Conservation (phyloP, 2,329 filamentous ascomycete species). For the Epichloe gansuensis region DNA sequence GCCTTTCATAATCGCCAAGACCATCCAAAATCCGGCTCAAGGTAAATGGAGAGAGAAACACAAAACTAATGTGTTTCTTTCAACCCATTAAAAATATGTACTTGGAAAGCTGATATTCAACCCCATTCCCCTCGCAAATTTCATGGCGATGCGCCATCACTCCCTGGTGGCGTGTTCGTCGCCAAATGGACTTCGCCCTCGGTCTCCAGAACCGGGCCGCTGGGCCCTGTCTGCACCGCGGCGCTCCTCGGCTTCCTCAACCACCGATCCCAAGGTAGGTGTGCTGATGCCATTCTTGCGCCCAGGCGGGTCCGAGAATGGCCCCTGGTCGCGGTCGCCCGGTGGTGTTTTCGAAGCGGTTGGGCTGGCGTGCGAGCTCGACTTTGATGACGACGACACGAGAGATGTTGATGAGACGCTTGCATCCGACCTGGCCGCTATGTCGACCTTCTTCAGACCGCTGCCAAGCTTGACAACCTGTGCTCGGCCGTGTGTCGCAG, state of each 20-base stretch:
- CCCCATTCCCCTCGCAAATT: neutral
- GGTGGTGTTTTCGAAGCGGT: slow-evolving; percentile 37
- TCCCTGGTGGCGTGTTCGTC: slow-evolving; percentile 46
- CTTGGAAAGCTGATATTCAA: neutral
- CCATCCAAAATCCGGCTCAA: neutral
- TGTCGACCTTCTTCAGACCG: slow-evolving; percentile 32
- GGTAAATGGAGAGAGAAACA: neutral
- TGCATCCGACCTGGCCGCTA: slow-evolving; percentile 25
- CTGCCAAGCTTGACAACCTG: slow-evolving; percentile 48
- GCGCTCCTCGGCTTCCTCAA: slow-evolving; percentile 33
- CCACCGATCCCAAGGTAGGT: slow-evolving; percentile 40
- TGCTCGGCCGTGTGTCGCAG: slow-evolving; percentile 42
- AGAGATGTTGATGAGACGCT: slow-evolving; percentile 13
- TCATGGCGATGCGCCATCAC: slow-evolving; percentile 12
- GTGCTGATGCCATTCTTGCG: slow-evolving; percentile 22
- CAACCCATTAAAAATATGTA: slow-evolving; percentile 1
- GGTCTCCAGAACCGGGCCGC: slow-evolving; percentile 14
- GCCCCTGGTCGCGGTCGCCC: slow-evolving; percentile 40
- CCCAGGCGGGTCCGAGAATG: slow-evolving; percentile 44
- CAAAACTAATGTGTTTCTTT: neutral
- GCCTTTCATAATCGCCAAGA: slow-evolving; percentile 3
- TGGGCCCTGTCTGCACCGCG: slow-evolving; percentile 22
- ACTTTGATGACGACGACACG: slow-evolving; percentile 6
- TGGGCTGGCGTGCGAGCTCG: slow-evolving; percentile 30
- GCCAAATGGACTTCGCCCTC: slow-evolving; percentile 38